Conservation (phyloP, 768 basidiomycete species). For the Dictyophora rubrovolvata region DNA sequence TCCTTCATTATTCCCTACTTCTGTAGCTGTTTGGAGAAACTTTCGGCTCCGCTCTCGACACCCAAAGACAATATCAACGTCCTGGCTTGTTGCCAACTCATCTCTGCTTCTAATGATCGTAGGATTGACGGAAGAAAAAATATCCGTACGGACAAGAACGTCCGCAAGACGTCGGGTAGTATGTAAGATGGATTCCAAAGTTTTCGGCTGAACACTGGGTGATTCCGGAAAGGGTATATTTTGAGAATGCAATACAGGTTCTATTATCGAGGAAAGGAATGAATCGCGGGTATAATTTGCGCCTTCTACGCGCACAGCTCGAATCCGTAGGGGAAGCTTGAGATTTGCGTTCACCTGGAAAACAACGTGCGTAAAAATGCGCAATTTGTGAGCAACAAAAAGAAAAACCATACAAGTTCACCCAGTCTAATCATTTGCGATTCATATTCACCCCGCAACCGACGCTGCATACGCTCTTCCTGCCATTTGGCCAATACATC, state of each 20-base stretch:
- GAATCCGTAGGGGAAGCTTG: conserved; percentile 54
- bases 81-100: conserved; percentile 33
- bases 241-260: conserved; percentile 40
- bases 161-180: conserved; percentile 58
- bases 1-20: conserved; percentile 89
- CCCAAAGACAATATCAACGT: conserved; percentile 70
- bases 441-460: conserved; percentile 70
- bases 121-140: conserved; percentile 62
- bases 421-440: conserved; percentile 51
- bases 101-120: conserved; percentile 44
- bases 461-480: conserved; percentile 57
- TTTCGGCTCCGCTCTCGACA: conserved; percentile 61
- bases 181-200: conserved; percentile 58
- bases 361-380: not conserved
- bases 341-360: conserved; percentile 58
- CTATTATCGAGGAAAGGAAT: conserved; percentile 72
- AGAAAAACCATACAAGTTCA: conserved; percentile 40
- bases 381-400: not conserved
- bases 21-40: conserved; percentile 75
- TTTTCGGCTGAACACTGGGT: conserved; percentile 24
- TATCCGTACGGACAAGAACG: conserved; percentile 59
- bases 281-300: conserved; percentile 61
- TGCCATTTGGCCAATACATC: conserved; percentile 62
- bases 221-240: not conserved
- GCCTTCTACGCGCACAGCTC: conserved; percentile 74